These are phyloP conservation scores for Musa troglodytarum DNA, from an alignment of 176 grass and related monocot genomes.

Conservation along the genomic window DNA sequence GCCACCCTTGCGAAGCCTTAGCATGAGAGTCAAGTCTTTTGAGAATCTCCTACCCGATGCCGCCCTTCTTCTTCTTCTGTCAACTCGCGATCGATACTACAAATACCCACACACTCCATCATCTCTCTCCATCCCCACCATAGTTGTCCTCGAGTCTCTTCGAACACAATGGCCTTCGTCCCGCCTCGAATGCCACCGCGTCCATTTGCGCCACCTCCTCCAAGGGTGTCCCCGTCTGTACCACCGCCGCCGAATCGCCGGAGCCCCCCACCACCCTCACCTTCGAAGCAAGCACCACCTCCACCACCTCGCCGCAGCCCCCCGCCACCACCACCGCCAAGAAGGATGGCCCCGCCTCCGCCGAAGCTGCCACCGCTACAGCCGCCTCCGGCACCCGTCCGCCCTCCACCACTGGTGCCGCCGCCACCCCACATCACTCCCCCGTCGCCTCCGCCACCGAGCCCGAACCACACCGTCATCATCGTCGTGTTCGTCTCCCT, in stretches of 20 bases:
- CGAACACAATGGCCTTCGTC: not conserved
- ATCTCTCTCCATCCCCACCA: not conserved
- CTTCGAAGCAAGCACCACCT: not conserved
- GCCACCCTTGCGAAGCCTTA: conserved; percentile 26
- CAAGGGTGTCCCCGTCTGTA: not conserved
- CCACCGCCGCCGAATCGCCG: conserved; percentile 25
- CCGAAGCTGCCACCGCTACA: too few species aligned
- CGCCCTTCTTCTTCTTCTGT: too few species aligned
- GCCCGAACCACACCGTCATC: conserved; percentile 47
- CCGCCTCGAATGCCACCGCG: conserved; percentile 7
- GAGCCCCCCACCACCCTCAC: conserved; percentile 22
- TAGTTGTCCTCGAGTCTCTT: not conserved
- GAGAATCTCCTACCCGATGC: too few species aligned
- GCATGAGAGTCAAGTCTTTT: conserved; percentile 54
- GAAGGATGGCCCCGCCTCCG: not conserved
- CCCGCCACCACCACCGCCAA: conserved; percentile 27
- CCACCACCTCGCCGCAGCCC: not conserved
- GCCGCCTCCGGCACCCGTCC: not conserved
- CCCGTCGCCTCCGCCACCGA: not conserved
- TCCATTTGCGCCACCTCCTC: conserved; percentile 4
- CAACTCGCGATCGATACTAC: not conserved
- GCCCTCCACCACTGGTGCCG: conserved; percentile 9
- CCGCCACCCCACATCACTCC: conserved; percentile 6
- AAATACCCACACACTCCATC: conserved; percentile 19
- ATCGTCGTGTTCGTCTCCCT: conserved; percentile 56